phyloP scores from a whole-genome alignment of 768 basidiomycete species.

The Multifurca ochricompacta region DNA sequence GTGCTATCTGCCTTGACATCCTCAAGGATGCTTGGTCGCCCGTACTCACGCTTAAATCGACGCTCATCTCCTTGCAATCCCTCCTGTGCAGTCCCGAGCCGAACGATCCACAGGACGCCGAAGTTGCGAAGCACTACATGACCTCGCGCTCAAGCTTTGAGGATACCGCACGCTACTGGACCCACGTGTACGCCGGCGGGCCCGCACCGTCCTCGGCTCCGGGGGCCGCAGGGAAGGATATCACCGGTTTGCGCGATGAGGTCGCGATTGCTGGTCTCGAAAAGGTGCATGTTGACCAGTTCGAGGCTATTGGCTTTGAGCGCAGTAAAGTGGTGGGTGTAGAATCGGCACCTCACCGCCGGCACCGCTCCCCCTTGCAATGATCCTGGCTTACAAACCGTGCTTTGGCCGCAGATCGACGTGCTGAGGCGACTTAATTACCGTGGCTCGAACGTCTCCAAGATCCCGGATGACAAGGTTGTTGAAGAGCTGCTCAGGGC shows the following conservation, averaged over 20 bases:
- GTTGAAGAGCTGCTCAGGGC: slow-evolving; percentile 77
- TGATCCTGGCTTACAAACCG: neutral
- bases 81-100: slow-evolving; percentile 92
- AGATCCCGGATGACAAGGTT: slow-evolving; percentile 75
- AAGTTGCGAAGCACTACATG: slow-evolving; percentile 95
- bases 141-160: slow-evolving; percentile 83
- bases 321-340: slow-evolving; percentile 64
- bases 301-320: slow-evolving; percentile 77
- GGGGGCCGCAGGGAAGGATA: slow-evolving; percentile 7
- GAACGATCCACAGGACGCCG: slow-evolving; percentile 94
- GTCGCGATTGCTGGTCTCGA: slow-evolving; percentile 75
- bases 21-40: slow-evolving; percentile 91
- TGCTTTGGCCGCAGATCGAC: slow-evolving; percentile 56
- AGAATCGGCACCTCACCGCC: too few species aligned
- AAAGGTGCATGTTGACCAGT: slow-evolving; percentile 74
- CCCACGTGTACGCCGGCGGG: slow-evolving; percentile 82
- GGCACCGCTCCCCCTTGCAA: too few species aligned
- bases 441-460: slow-evolving; percentile 70
- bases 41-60: slow-evolving; percentile 92
- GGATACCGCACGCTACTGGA: slow-evolving; percentile 91
- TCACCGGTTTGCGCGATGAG: slow-evolving; percentile 32
- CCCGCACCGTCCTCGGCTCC: slow-evolving; percentile 32
- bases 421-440: slow-evolving; percentile 85
- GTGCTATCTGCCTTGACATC: slow-evolving; percentile 91
- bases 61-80: slow-evolving; percentile 89